Conservation (phyloP, 441 rosid genomes). For the Geranium incanum region DNA sequence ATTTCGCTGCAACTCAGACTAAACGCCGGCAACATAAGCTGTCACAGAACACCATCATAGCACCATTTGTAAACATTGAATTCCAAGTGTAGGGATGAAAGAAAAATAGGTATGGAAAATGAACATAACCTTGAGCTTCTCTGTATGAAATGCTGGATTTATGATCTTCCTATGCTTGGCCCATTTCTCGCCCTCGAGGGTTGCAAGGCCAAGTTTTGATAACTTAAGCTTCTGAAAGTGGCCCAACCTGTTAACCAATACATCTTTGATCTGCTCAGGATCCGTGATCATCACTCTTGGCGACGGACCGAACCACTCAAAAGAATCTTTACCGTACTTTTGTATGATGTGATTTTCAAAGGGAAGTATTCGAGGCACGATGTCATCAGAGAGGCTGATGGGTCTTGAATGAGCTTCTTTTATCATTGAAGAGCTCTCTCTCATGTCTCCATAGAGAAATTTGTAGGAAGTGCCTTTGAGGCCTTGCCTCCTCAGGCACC, state of each 20-base stretch:
- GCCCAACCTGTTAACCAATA: background rate
- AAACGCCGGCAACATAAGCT: constrained; percentile 3
- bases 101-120: background rate
- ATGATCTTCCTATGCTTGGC: constrained; percentile 19
- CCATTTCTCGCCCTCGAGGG: constrained; percentile 21
- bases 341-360: constrained; percentile 4
- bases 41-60: background rate
- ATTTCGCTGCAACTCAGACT: background rate
- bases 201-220: constrained; percentile 14
- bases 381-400: constrained; percentile 18
- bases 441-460: constrained; percentile 22
- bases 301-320: constrained; percentile 16
- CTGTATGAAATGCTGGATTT: constrained; percentile 23
- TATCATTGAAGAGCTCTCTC: background rate
- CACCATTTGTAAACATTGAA: background rate
- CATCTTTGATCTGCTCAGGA: constrained; percentile 4
- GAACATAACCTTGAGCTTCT: constrained; percentile 22
- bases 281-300: background rate
- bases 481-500: constrained; percentile 26
- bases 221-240: background rate
- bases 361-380: constrained; percentile 17
- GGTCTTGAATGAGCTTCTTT: constrained; percentile 19
- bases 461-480: constrained; percentile 21
- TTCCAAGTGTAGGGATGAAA: background rate
- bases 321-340: constrained; percentile 17